Evolutionary conservation across 306 rosid genomes (phyloP).

Genomic region (Dalbergia cultrata): DNA sequence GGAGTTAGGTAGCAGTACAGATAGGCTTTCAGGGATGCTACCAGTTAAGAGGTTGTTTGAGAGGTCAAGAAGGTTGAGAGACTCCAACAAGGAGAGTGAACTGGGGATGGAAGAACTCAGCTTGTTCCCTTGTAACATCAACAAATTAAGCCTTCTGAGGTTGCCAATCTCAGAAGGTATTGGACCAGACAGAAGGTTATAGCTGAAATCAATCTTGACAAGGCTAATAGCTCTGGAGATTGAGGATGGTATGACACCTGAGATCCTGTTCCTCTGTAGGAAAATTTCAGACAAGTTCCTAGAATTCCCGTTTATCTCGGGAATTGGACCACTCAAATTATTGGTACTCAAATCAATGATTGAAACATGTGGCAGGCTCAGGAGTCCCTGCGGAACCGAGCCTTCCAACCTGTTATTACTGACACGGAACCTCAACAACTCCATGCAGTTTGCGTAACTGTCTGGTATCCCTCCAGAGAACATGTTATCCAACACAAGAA

Average conservation of each 20-base stretch:
- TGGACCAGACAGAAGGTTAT: conserved; percentile 78
- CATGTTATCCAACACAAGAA: conserved; percentile 75
- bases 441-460: conserved; percentile 65
- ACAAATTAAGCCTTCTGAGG: conserved; percentile 71
- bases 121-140: conserved; percentile 83
- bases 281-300: conserved; percentile 86
- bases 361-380: conserved; percentile 79
- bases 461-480: conserved; percentile 82
- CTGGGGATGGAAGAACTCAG: conserved; percentile 78
- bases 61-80: conserved; percentile 93
- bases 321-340: conserved; percentile 70
- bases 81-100: conserved; percentile 70
- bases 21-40: conserved; percentile 83
- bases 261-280: conserved; percentile 76
- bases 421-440: conserved; percentile 83
- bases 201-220: conserved; percentile 90
- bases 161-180: conserved; percentile 86
- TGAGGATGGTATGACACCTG: conserved; percentile 79
- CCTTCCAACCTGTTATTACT: conserved; percentile 73
- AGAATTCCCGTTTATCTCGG: conserved; percentile 60
- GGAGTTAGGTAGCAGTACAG: conserved; percentile 77
- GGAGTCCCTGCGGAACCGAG: conserved; percentile 71
- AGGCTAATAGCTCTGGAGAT: conserved; percentile 70
- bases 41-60: conserved; percentile 85
- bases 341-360: conserved; percentile 80